A percentile compares a stretch with the other conserved stretches of the same genome.
These are phyloP conservation scores for Alnus glutinosa DNA, from an alignment of 306 rosid species.

Conservation along the genomic window DNA sequence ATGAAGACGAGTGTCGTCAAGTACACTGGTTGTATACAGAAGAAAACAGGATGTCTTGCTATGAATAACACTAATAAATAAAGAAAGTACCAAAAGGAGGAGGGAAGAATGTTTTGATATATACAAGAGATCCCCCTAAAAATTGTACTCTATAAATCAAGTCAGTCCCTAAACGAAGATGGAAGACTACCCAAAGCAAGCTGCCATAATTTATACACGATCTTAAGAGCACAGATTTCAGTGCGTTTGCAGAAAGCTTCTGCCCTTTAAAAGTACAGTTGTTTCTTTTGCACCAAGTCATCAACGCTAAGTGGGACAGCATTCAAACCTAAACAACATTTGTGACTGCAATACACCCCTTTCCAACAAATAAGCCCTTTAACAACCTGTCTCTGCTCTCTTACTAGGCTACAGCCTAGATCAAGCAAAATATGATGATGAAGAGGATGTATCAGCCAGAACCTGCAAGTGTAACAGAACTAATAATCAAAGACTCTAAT, in stretches of 20 bases:
- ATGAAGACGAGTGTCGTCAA: background rate
- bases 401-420: slow-evolving; percentile 31
- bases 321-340: background rate
- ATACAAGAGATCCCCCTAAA: background rate
- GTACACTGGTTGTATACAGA: background rate
- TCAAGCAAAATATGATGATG: slow-evolving; percentile 97
- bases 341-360: background rate
- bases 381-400: slow-evolving; percentile 16
- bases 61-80: background rate
- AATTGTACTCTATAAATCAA: background rate
- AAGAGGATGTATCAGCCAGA: slow-evolving; percentile 96
- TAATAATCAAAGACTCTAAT: slow-evolving; percentile 9
- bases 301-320: background rate
- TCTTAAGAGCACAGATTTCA: slow-evolving; percentile 2
- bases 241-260: background rate
- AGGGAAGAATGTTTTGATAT: background rate
- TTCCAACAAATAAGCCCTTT: background rate
- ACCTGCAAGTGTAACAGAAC: slow-evolving; percentile 54
- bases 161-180: background rate
- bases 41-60: background rate
- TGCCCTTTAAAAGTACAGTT: background rate
- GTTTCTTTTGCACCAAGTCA: background rate
- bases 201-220: background rate
- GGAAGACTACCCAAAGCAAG: background rate
- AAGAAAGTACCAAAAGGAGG: background rate